Evolutionary conservation across 768 basidiomycete genomes (phyloP).

Genomic region (Asterophora parasitica): DNA sequence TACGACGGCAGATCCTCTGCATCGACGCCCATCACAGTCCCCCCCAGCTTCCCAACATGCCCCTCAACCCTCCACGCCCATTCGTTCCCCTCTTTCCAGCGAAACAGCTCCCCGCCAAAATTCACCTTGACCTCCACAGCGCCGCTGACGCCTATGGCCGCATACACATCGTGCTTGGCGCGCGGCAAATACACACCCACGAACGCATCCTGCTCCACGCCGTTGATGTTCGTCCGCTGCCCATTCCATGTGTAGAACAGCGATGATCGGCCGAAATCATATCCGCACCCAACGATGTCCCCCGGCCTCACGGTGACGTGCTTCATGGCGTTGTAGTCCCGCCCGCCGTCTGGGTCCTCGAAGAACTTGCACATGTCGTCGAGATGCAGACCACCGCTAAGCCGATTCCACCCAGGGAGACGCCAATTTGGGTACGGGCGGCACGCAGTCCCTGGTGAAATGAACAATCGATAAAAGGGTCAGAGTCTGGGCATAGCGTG

Average conservation of each 20-base stretch:
- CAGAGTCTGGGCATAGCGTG: background rate
- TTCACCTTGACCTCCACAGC: slow-evolving; percentile 54
- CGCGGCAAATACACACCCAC: slow-evolving; percentile 54
- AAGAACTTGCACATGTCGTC: slow-evolving; percentile 74
- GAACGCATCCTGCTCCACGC: slow-evolving; percentile 41
- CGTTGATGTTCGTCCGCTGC: slow-evolving; percentile 27
- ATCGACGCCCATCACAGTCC: slow-evolving; percentile 20
- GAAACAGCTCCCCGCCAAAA: slow-evolving; percentile 57
- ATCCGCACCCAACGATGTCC: slow-evolving; percentile 61
- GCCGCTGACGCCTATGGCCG: slow-evolving; percentile 57
- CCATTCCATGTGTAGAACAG: slow-evolving; percentile 70
- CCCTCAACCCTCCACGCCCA: slow-evolving; percentile 63
- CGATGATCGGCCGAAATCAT: slow-evolving; percentile 45
- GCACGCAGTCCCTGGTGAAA: slow-evolving; percentile 52
- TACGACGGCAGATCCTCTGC: slow-evolving; percentile 49
- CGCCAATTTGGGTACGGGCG: slow-evolving; percentile 62
- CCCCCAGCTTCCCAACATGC: slow-evolving; percentile 47
- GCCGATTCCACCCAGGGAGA: slow-evolving; percentile 68
- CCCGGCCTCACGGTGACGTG: slow-evolving; percentile 33
- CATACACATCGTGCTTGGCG: slow-evolving; percentile 51
- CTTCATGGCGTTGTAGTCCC: slow-evolving; percentile 38
- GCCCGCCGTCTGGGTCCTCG: slow-evolving; percentile 61
- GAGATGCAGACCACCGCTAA: slow-evolving; percentile 60
- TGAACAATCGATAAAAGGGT: background rate
- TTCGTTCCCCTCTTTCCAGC: slow-evolving; percentile 61